These are phyloP conservation scores for Castanopsis chinensis DNA, from an alignment of 306 rosid genomes.

Conservation along the genomic window DNA sequence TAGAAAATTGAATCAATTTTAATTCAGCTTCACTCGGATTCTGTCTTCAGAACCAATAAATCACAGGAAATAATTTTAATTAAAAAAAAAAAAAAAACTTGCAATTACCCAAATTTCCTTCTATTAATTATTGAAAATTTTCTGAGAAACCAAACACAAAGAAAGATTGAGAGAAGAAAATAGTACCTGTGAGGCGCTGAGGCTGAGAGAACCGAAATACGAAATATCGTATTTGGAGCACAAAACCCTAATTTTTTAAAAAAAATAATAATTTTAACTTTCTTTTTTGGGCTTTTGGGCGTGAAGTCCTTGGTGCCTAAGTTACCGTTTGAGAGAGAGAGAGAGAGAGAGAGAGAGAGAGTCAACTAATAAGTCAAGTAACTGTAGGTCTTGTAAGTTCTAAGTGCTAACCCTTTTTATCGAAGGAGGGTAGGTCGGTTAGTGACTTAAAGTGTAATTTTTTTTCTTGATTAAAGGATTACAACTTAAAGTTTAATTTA, in stretches of 20 bases:
- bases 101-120: neutral
- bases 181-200: neutral
- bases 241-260: neutral
- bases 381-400: no score
- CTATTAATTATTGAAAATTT: neutral
- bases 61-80: neutral
- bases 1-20: neutral
- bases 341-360: no score
- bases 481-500: no score
- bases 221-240: neutral
- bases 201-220: neutral
- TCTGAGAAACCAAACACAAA: neutral
- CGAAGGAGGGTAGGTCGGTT: no score
- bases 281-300: no score
- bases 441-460: no score
- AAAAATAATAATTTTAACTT: no score
- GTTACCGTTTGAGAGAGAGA: no score
- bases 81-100: neutral
- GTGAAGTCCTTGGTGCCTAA: no score
- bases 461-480: no score
- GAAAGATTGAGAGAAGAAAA: neutral
- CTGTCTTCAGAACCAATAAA: neutral
- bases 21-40: neutral
- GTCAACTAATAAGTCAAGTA: no score
- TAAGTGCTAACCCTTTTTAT: no score